phyloP scores from a whole-genome alignment of 176 grass and related monocot genomes.

The Oryza meridionalis region DNA sequence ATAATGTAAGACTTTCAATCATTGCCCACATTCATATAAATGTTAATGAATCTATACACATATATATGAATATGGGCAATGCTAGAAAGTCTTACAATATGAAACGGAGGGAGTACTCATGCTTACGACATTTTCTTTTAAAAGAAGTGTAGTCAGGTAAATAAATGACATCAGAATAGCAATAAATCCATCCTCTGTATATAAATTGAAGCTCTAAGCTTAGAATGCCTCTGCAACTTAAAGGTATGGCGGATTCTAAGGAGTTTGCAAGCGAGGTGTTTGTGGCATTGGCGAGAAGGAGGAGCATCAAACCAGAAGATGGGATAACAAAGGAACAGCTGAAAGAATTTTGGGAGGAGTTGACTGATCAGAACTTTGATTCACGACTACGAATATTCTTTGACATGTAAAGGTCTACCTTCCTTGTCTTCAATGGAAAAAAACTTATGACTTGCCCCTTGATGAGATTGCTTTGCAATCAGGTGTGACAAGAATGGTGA shows the following conservation, averaged over 20 bases:
- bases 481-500: slow-evolving; percentile 99
- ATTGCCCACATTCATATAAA: too few relatives aligned
- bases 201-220: neutral
- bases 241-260: slow-evolving; percentile 97
- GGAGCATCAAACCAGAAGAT: slow-evolving; percentile 55
- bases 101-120: neutral
- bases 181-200: neutral
- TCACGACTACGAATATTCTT: slow-evolving; percentile 88
- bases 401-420: slow-evolving; percentile 72
- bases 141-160: neutral
- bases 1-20: too few relatives aligned
- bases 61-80: too few relatives aligned
- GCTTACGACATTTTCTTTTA: neutral
- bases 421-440: neutral
- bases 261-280: slow-evolving; percentile 85
- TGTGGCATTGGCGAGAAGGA: slow-evolving; percentile 67
- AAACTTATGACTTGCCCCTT: neutral
- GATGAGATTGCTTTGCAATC: slow-evolving; percentile 20
- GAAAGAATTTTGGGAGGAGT: slow-evolving; percentile 90
- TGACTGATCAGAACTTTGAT: slow-evolving; percentile 94
- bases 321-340: slow-evolving; percentile 77
- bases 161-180: neutral
- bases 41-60: too few relatives aligned
- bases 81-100: too few relatives aligned
- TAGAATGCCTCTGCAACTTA: neutral